Percentiles rank a stretch among this genome's conserved stretches.
Evolutionary conservation across 805 yeast genomes (phyloP).

Genomic region (Schwanniomyces sp.): DNA sequence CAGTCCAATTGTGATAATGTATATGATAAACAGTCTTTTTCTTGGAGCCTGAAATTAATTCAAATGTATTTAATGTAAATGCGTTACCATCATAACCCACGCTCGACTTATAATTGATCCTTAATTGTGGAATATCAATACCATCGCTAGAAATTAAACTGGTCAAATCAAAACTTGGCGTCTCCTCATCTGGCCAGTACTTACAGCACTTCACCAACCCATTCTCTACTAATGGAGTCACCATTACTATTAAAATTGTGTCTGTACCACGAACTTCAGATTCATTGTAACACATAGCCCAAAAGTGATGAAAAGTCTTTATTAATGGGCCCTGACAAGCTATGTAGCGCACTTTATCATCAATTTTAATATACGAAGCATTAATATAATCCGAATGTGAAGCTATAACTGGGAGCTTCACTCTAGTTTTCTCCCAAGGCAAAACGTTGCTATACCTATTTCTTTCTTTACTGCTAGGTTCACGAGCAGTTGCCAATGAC

Average conservation of each 20-base stretch:
- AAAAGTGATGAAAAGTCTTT: constrained; percentile 42
- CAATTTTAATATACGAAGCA: constrained; percentile 33
- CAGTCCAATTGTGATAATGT: constrained; percentile 46
- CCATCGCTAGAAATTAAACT: constrained; percentile 16
- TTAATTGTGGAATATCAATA: constrained; percentile 17
- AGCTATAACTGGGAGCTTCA: constrained; percentile 20
- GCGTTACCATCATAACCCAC: constrained; percentile 15
- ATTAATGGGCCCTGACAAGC: constrained; percentile 69
- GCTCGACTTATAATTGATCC: constrained; percentile 16
- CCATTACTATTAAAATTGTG: constrained; percentile 34
- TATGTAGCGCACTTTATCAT: constrained; percentile 41
- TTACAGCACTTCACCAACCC: constrained; percentile 39
- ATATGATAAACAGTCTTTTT: constrained; percentile 35
- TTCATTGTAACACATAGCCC: constrained; percentile 46
- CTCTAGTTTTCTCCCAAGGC: constrained; percentile 41
- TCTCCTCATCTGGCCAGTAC: constrained; percentile 39
- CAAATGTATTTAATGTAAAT: constrained; percentile 25
- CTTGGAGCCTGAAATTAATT: constrained; percentile 14
- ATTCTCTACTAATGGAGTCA: constrained; percentile 52
- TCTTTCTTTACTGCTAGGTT: constrained; percentile 7
- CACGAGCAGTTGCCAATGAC: constrained; percentile 5
- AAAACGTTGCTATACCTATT: constrained; percentile 42
- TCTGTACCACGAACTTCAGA: constrained; percentile 25
- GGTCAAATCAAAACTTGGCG: constrained; percentile 17
- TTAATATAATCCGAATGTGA: constrained; percentile 33